A percentile compares a stretch with the other conserved stretches of the same genome.
phyloP scores from a whole-genome alignment of 2,329 filamentous ascomycete genomes.

The Epichloe typhina region DNA sequence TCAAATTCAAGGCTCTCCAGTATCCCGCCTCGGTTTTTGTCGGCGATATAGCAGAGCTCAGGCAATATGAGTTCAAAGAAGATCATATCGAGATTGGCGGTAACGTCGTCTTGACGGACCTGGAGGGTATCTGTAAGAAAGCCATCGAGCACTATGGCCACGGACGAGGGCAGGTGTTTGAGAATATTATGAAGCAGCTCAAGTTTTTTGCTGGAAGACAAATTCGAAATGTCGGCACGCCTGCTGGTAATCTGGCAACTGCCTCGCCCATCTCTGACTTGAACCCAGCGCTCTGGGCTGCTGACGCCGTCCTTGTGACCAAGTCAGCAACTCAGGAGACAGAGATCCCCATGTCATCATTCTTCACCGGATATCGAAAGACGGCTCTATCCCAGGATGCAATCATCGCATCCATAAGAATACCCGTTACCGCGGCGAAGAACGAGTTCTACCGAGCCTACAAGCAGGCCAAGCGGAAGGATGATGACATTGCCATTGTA shows the following conservation, averaged over 20 bases:
- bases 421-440: slow-evolving; percentile 61
- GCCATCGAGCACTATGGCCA: slow-evolving; percentile 69
- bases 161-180: slow-evolving; percentile 62
- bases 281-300: slow-evolving; percentile 85
- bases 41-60: slow-evolving; percentile 80
- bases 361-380: slow-evolving; percentile 82
- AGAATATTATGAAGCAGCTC: slow-evolving; percentile 86
- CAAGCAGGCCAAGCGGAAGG: slow-evolving; percentile 93
- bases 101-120: slow-evolving; percentile 82
- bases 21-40: slow-evolving; percentile 87
- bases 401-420: slow-evolving; percentile 75
- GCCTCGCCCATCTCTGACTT: slow-evolving; percentile 94
- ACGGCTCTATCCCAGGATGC: slow-evolving; percentile 73
- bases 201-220: slow-evolving; percentile 95
- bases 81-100: slow-evolving; percentile 84
- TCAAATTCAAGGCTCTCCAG: slow-evolving; percentile 91
- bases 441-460: slow-evolving; percentile 82
- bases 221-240: slow-evolving; percentile 94
- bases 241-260: slow-evolving; percentile 85
- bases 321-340: slow-evolving; percentile 60
- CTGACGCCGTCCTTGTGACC: slow-evolving; percentile 68
- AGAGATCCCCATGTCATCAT: slow-evolving; percentile 81
- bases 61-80: slow-evolving; percentile 67
- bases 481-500: slow-evolving; percentile 97
- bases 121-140: slow-evolving; percentile 72